phyloP scores from a whole-genome alignment of 805 yeast species.

The Suhomyces sp. region DNA sequence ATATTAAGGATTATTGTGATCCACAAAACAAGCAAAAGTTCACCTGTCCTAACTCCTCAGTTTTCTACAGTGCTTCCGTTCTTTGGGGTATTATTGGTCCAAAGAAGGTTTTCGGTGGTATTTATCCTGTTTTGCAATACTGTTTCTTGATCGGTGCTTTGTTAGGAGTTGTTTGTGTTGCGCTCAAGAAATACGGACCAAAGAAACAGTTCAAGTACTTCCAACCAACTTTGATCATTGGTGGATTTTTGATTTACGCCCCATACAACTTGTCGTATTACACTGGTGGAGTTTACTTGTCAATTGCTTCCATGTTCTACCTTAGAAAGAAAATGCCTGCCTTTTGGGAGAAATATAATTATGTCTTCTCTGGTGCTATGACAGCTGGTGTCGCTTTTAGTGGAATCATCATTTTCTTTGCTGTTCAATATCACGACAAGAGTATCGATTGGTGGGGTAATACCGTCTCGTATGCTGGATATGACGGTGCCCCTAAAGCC shows the following conservation, averaged over 20 bases:
- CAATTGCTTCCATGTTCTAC: constrained; percentile 27
- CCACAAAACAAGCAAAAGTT: constrained; percentile 23
- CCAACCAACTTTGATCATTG: constrained; percentile 35
- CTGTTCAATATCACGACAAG: constrained; percentile 35
- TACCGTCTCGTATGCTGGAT: constrained; percentile 28
- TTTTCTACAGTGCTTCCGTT: constrained; percentile 54
- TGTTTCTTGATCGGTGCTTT: constrained; percentile 36
- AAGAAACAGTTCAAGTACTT: constrained; percentile 23
- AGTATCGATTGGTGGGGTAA: constrained; percentile 34
- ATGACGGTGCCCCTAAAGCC: constrained; percentile 8
- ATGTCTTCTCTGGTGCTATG: constrained; percentile 29
- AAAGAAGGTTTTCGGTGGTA: constrained; percentile 29
- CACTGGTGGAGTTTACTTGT: constrained; percentile 29
- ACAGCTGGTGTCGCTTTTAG: constrained; percentile 37
- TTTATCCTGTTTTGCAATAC: constrained; percentile 33
- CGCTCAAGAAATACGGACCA: constrained; percentile 15
- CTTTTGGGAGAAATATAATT: constrained; percentile 40
- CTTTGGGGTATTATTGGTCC: constrained; percentile 59
- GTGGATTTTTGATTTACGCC: constrained; percentile 30
- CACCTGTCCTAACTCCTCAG: constrained; percentile 28
- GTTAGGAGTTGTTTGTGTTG: constrained; percentile 20
- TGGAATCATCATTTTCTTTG: constrained; percentile 35
- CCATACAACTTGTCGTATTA: constrained; percentile 34
- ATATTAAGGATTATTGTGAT: constrained; percentile 19
- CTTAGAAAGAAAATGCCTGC: constrained; percentile 24